Percentiles rank a stretch among this genome's conserved stretches.
Conservation (phyloP, 768 basidiomycete species). For the Trichaptum fuscoviolaceum region DNA sequence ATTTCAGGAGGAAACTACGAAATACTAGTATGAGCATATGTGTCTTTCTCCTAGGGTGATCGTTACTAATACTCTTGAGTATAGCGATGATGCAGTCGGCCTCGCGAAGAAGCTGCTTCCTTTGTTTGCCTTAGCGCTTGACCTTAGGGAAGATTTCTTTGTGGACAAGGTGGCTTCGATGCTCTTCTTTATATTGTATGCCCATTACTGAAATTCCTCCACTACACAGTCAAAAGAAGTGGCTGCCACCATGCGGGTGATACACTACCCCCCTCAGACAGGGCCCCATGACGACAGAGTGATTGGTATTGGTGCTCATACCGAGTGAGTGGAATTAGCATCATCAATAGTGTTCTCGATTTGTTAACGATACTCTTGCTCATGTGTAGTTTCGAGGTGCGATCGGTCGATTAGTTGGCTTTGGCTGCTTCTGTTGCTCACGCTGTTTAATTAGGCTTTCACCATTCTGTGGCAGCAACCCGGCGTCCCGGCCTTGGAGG, state of each 20-base stretch:
- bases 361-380: too few species aligned
- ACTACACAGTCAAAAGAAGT: slow-evolving; percentile 47
- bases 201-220: background rate
- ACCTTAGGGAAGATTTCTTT: slow-evolving; percentile 56
- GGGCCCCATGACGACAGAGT: slow-evolving; percentile 56
- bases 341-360: too few species aligned
- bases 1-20: slow-evolving; percentile 54
- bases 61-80: too few species aligned
- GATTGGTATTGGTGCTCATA: slow-evolving; percentile 83
- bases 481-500: slow-evolving; percentile 69
- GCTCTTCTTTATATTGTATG: too few species aligned
- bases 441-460: slow-evolving; percentile 62
- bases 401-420: slow-evolving; percentile 30
- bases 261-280: slow-evolving; percentile 75
- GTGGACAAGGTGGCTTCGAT: slow-evolving; percentile 48
- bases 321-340: slow-evolving; percentile 43
- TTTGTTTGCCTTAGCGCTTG: slow-evolving; percentile 64
- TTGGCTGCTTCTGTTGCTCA: background rate
- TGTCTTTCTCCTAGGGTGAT: background rate
- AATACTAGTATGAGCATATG: slow-evolving; percentile 55
- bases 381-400: slow-evolving; percentile 39
- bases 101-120: slow-evolving; percentile 60
- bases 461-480: slow-evolving; percentile 84
- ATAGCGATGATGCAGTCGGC: slow-evolving; percentile 44
- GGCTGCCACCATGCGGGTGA: slow-evolving; percentile 57